These are phyloP conservation scores for Candida pini DNA, from an alignment of 805 yeast genomes.

Conservation along the genomic window DNA sequence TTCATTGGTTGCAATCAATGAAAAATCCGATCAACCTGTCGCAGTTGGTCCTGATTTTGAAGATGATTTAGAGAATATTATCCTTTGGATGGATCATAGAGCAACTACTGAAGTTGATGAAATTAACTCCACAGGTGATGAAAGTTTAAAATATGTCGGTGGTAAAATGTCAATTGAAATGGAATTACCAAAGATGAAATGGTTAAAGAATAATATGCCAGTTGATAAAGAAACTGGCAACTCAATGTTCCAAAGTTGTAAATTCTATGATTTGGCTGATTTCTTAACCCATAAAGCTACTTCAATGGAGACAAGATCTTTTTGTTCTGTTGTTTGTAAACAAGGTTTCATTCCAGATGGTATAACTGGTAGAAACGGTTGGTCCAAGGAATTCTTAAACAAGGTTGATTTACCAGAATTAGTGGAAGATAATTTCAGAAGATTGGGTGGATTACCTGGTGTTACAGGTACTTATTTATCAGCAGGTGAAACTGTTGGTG, in stretches of 20 bases:
- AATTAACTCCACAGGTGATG: conserved; percentile 77
- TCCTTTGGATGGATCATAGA: conserved; percentile 98
- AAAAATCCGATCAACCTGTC: conserved; percentile 59
- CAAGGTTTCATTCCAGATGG: conserved; percentile 94
- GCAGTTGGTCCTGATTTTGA: conserved; percentile 90
- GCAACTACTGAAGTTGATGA: conserved; percentile 75
- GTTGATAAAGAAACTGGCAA: conserved; percentile 31
- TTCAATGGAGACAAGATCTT: conserved; percentile 79
- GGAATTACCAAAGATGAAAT: conserved; percentile 96
- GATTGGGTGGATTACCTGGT: conserved; percentile 79
- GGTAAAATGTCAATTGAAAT: conserved; percentile 97
- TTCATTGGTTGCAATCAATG: conserved; percentile 77
- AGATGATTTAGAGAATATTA: conserved; percentile 70
- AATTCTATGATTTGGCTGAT: conserved; percentile 91
- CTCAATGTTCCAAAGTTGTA: conserved; percentile 46
- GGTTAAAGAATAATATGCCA: conserved; percentile 87
- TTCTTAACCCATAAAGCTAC: conserved; percentile 89
- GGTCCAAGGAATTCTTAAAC: conserved; percentile 77
- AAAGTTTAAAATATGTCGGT: conserved; percentile 85
- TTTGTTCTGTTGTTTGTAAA: conserved; percentile 88
- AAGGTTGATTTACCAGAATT: conserved; percentile 71
- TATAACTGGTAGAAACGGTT: conserved; percentile 86
- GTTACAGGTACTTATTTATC: conserved; percentile 66
- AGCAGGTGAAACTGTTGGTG: conserved; percentile 89
- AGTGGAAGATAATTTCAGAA: conserved; percentile 65